These are phyloP conservation scores for Nelumbo lutea DNA, from an alignment of 164 flowering plant genomes.

Conservation along the genomic window DNA sequence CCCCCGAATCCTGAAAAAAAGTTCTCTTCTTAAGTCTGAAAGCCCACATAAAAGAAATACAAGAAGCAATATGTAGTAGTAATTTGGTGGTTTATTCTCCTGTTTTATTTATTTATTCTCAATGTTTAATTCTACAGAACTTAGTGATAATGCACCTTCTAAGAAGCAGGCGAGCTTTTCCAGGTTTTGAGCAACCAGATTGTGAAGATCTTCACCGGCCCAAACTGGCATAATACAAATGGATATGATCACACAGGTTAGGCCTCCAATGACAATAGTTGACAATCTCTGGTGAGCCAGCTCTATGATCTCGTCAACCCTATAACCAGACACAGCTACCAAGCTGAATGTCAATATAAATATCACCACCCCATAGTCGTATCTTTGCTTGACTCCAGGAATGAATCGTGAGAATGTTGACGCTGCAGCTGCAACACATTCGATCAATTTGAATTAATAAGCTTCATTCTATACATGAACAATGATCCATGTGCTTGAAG, in stretches of 20 bases:
- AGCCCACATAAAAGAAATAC: too few species aligned
- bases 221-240: conserved; percentile 66
- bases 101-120: background rate
- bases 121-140: background rate
- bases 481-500: too few species aligned
- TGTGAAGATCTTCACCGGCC: conserved; percentile 88
- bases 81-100: too few species aligned
- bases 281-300: conserved; percentile 57
- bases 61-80: too few species aligned
- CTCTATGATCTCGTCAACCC: conserved; percentile 42
- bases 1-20: conserved; percentile 49
- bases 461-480: too few species aligned
- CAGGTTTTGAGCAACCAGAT: conserved; percentile 41
- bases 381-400: conserved; percentile 58
- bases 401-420: conserved; percentile 58
- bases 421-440: conserved; percentile 37
- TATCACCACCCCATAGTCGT: conserved; percentile 70
- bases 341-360: conserved; percentile 74
- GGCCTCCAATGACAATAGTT: conserved; percentile 57
- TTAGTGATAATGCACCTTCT: conserved; percentile 41
- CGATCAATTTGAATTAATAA: too few species aligned
- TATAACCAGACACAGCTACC: conserved; percentile 68
- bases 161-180: conserved; percentile 62
- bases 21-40: too few species aligned
- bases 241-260: conserved; percentile 47